phyloP scores from a whole-genome alignment of 2,329 filamentous ascomycete genomes.

The Epichloe gansuensis region DNA sequence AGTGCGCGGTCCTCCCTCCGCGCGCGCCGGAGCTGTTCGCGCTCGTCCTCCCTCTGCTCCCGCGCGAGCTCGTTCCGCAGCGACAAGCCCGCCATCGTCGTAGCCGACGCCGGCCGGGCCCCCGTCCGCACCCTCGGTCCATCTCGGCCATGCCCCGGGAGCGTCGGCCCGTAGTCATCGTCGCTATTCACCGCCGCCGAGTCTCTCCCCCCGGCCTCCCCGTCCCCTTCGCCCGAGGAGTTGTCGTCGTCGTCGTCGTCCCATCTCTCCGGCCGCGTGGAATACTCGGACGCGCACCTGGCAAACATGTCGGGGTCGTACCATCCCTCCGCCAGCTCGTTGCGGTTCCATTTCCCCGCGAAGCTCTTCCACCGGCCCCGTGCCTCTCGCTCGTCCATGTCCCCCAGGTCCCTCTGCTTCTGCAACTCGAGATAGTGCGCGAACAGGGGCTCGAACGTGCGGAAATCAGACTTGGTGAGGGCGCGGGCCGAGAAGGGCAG shows the following conservation, averaged over 20 bases:
- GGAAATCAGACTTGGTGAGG: slow-evolving; percentile 58
- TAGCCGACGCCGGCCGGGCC: slow-evolving; percentile 63
- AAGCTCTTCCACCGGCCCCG: slow-evolving; percentile 92
- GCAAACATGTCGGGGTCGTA: slow-evolving; percentile 67
- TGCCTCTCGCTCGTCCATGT: slow-evolving; percentile 60
- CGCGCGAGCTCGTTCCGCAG: slow-evolving; percentile 37
- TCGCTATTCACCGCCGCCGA: slow-evolving; percentile 21
- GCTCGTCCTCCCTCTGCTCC: slow-evolving; percentile 38
- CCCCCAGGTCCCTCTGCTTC: slow-evolving; percentile 58
- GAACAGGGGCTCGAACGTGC: slow-evolving; percentile 56
- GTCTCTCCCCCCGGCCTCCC: slow-evolving; percentile 2
- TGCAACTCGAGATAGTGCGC: slow-evolving; percentile 80
- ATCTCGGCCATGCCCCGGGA: slow-evolving; percentile 7
- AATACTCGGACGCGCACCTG: slow-evolving; percentile 19
- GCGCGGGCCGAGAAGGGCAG: slow-evolving; percentile 55
- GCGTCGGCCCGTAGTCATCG: slow-evolving; percentile 42
- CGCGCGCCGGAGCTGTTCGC: slow-evolving; percentile 43
- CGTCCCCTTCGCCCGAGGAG: slow-evolving; percentile 4
- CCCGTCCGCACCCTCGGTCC: slow-evolving; percentile 23
- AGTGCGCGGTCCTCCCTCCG: slow-evolving; percentile 51
- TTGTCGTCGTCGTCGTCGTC: neutral
- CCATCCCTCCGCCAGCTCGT: slow-evolving; percentile 80
- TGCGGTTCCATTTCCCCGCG: slow-evolving; percentile 78
- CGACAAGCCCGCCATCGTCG: slow-evolving; percentile 57
- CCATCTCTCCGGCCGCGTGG: slow-evolving; percentile 1